Percentiles rank a stretch among this genome's conserved stretches.
Evolutionary conservation across 148 eudicot genomes (phyloP).

Genomic region (Fagopyrum esculentum): DNA sequence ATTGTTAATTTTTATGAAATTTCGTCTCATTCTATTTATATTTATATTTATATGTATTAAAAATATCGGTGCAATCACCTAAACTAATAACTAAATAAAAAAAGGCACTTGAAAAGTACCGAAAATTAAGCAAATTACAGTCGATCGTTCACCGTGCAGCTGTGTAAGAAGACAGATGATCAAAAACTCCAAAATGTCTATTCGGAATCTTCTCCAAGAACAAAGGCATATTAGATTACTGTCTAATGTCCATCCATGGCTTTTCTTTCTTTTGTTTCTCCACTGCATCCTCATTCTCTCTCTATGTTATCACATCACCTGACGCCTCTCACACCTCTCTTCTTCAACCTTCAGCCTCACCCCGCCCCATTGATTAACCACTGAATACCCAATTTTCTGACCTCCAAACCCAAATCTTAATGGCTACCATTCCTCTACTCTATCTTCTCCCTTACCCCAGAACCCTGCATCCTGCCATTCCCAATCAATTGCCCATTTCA

Average conservation of each 20-base stretch:
- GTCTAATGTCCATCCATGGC: neutral
- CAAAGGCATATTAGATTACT: neutral
- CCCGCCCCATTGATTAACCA: neutral
- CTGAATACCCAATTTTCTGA: neutral
- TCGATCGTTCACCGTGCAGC: neutral
- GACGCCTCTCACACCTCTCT: neutral
- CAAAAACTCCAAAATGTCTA: neutral
- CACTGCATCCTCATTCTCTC: neutral
- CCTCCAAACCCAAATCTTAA: neutral
- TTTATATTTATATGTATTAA: too few species aligned
- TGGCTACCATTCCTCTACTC: conserved; percentile 26
- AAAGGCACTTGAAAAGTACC: neutral
- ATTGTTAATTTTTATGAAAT: too few species aligned
- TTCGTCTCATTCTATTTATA: too few species aligned
- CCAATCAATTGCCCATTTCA: neutral
- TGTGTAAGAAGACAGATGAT: neutral
- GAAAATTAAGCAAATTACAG: neutral
- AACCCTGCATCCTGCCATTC: conserved; percentile 20
- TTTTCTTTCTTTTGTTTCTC: neutral
- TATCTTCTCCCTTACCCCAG: conserved; percentile 24
- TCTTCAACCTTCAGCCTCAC: neutral
- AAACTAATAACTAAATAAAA: too few species aligned
- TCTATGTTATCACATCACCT: neutral
- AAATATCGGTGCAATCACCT: too few species aligned
- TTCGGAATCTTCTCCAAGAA: neutral